Evolutionary conservation across 768 basidiomycete genomes (phyloP).

Genomic region (Collybia mongolica): DNA sequence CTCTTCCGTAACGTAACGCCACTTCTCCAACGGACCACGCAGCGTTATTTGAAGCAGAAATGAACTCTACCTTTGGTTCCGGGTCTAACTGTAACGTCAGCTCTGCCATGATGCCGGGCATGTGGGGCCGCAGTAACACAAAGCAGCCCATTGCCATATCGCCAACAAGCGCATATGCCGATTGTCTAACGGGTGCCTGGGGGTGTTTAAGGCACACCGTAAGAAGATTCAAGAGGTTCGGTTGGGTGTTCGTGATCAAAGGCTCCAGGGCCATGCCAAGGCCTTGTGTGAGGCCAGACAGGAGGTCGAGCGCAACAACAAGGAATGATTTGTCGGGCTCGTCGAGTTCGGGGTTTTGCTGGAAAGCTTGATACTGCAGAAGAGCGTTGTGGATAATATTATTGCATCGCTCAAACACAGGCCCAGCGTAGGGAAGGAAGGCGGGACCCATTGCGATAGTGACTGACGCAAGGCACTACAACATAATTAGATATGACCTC

Average conservation of each 20-base stretch:
- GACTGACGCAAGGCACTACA: conserved; percentile 93
- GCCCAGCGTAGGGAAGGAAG: conserved; percentile 85
- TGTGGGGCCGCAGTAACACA: conserved; percentile 75
- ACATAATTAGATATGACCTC: neutral
- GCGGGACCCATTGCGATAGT: conserved; percentile 92
- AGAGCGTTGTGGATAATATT: conserved; percentile 82
- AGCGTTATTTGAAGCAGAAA: conserved; percentile 98
- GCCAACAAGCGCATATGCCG: conserved; percentile 96
- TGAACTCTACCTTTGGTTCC: conserved; percentile 90
- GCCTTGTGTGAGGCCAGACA: conserved; percentile 95
- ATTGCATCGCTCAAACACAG: conserved; percentile 91
- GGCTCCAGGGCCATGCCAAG: conserved; percentile 77
- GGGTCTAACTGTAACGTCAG: conserved; percentile 88
- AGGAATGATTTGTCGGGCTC: conserved; percentile 98
- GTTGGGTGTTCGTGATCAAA: conserved; percentile 67
- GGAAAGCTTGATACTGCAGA: conserved; percentile 82
- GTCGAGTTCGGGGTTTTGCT: conserved; percentile 86
- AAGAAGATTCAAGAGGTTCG: conserved; percentile 78
- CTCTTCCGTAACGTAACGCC: conserved; percentile 84
- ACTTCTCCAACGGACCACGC: conserved; percentile 99
- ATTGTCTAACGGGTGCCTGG: conserved; percentile 93
- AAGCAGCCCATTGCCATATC: conserved; percentile 98
- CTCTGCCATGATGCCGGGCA: conserved; percentile 88
- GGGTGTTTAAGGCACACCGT: conserved; percentile 93
- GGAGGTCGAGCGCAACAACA: conserved; percentile 94